Conservation (phyloP, 2,329 filamentous ascomycete genomes). For the Zymoseptoria tritici region DNA sequence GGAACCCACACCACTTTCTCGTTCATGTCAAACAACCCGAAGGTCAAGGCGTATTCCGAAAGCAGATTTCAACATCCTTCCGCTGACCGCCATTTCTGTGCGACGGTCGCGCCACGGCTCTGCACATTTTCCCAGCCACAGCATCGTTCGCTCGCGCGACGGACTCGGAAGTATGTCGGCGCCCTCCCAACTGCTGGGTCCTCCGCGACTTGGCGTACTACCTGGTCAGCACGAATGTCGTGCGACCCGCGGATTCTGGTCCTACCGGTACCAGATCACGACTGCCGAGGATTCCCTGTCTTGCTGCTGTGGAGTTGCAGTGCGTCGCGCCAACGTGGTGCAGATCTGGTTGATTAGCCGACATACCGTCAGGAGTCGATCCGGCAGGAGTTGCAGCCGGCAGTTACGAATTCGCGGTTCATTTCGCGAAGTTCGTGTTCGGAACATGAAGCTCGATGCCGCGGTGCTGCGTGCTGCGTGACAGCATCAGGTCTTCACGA, state of each 20-base stretch:
- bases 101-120: not conserved
- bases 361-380: not conserved
- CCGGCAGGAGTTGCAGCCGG: not conserved
- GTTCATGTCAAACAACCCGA: not conserved
- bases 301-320: not conserved
- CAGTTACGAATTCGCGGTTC: not conserved
- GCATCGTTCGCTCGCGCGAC: not conserved
- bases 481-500: not conserved
- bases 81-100: not conserved
- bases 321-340: not conserved
- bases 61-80: not conserved
- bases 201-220: not conserved
- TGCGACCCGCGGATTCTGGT: not conserved
- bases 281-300: not conserved
- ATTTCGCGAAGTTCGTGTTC: not conserved
- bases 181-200: not conserved
- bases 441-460: not conserved
- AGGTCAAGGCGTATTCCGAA: not conserved
- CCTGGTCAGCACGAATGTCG: not conserved
- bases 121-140: not conserved
- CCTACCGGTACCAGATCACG: not conserved
- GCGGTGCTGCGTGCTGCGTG: not conserved
- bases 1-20: not conserved
- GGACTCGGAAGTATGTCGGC: not conserved
- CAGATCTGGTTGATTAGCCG: not conserved